Base-by-base conservation (phyloP, 345 rosid species). In the Excoecaria cochinchinensis region DNA sequence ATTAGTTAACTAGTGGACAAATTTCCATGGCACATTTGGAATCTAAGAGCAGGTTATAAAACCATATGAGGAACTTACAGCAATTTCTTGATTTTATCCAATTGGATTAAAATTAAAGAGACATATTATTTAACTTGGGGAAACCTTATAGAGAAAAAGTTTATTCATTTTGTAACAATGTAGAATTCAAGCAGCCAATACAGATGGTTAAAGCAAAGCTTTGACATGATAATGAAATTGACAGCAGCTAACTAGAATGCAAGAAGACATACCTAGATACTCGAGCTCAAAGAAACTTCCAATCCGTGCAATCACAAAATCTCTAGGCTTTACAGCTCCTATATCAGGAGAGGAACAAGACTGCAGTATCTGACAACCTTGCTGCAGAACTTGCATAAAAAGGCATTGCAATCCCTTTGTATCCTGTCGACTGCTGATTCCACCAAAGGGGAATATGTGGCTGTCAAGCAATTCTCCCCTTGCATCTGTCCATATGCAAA, bases 401-500 rank as follows among this genome's bases (percentile, higher is more conserved):
- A 96, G 96, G 85, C 96, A 93, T 82, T 93, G 98, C 85, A 96
- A 81, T 66, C 99, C 99, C 85, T 96, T 96, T 9, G 99, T 96
- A 81, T 96, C 99, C 86, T 96, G 99, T 71, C 99, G 89, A 81
- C 98, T 92, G 79, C 99, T 96, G 74, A 96, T 93, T 83, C 98
- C 99, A 77, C 97, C 99, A 82, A 92, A 96, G 72, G 99, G 99
- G 70, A 93, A 93, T 80, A 96, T 90, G 80, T 93, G 94, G 80
- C 91, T 90, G 86, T 96, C 98, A 55, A 96, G 97, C 78, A 93
- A 83, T 90, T 96, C 99, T 80, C 98, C 99, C 87, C 98, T 85
- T 47, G 95, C 91, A 86, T 96, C 99, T n/a, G 99, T 93, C 99
- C 99, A 96, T 79, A 93, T 84, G 87, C 98, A 93, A 75, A 90